Evolutionary conservation across 2,329 filamentous ascomycete genomes (phyloP).

Genomic region (Rutstroemia sp.): DNA sequence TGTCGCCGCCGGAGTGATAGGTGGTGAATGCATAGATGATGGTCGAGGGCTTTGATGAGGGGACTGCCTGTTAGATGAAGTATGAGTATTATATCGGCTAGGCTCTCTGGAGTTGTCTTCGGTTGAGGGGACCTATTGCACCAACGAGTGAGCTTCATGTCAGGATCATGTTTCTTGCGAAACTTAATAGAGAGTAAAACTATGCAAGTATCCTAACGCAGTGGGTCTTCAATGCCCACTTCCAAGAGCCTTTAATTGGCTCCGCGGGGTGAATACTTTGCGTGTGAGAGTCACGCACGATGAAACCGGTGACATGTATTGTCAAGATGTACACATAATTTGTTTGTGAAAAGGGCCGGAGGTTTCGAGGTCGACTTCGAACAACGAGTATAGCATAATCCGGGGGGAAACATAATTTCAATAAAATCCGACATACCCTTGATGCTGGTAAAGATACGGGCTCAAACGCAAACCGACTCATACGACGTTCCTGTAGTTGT

Average conservation of each 20-base stretch:
- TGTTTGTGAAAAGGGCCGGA: not conserved
- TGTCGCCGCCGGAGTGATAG: constrained; percentile 79
- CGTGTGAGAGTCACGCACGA: too few species aligned
- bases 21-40: constrained; percentile 75
- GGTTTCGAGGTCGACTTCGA: not conserved
- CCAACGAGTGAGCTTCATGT: constrained; percentile 13
- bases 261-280: too few species aligned
- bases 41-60: constrained; percentile 59
- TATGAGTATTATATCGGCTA: constrained; percentile 57
- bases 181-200: not conserved
- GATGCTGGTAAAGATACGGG: constrained; percentile 82
- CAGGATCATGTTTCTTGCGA: not conserved
- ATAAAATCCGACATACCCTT: constrained; percentile 53
- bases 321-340: too few species aligned
- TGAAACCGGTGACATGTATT: too few species aligned
- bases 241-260: too few species aligned
- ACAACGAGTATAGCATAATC: not conserved
- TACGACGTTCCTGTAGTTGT: constrained; percentile 71
- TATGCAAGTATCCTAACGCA: too few species aligned
- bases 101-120: constrained; percentile 51
- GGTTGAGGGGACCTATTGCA: constrained; percentile 47
- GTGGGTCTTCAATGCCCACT: too few species aligned
- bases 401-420: not conserved
- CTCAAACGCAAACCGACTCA: constrained; percentile 85
- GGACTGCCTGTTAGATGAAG: constrained; percentile 56